A percentile compares a stretch with the other conserved stretches of the same genome.
Conservation (phyloP, 2,329 filamentous ascomycete species). For the Ophiostoma ulmi region DNA sequence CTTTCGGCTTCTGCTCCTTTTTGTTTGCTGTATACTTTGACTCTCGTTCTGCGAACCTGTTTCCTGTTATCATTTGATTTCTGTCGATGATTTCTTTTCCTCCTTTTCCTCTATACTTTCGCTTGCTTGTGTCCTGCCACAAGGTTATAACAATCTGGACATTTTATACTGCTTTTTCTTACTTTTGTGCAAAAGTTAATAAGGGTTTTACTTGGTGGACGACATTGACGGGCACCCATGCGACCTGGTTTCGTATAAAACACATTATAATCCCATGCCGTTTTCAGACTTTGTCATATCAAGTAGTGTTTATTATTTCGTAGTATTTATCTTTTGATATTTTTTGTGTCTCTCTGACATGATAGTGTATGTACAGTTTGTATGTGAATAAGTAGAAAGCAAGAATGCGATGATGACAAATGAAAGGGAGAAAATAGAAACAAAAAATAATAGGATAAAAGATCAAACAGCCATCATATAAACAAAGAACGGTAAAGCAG, state of each 20-base stretch:
- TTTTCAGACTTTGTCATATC: not conserved
- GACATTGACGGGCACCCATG: not conserved
- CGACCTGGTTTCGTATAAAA: not conserved
- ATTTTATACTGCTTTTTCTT: not conserved
- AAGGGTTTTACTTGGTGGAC: not conserved
- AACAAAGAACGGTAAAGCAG: not conserved
- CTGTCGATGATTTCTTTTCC: not conserved
- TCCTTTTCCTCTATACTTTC: conserved; percentile 4
- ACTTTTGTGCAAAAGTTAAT: not conserved
- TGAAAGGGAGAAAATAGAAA: not conserved
- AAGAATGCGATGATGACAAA: conserved; percentile 1
- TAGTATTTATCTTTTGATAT: conserved; percentile 14
- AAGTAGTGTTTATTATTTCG: not conserved
- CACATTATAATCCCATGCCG: not conserved
- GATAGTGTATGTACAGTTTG: conserved; percentile 9
- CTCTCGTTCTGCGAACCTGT: not conserved
- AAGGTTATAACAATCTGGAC: not conserved
- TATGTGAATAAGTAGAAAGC: not conserved
- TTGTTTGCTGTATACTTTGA: not conserved
- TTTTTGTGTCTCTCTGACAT: conserved; percentile 3
- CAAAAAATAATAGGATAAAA: not conserved
- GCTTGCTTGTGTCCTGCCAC: not conserved
- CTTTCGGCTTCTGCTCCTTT: not conserved
- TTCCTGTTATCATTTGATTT: not conserved
- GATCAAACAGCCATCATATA: not conserved